phyloP scores from a whole-genome alignment of 345 rosid species.

The Acer negundo region DNA sequence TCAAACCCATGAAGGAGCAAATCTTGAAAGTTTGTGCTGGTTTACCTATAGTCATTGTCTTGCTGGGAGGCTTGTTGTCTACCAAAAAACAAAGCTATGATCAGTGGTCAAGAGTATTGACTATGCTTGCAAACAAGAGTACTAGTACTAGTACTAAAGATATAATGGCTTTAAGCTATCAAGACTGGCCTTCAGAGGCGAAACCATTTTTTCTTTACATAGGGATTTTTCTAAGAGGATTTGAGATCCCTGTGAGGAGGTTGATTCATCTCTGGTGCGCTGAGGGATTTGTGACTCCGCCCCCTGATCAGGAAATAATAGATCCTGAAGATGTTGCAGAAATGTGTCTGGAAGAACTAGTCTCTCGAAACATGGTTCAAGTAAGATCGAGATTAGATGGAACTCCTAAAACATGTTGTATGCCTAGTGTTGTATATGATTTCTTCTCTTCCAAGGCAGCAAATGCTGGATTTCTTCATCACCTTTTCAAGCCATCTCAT shows the following conservation, averaged over 20 bases:
- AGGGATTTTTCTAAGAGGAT: slow-evolving; percentile 32
- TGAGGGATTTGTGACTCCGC: slow-evolving; percentile 25
- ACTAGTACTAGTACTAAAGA: neutral
- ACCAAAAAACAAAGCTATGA: neutral
- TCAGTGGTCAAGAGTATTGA: neutral
- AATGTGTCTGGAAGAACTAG: slow-evolving; percentile 21
- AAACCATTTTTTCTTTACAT: slow-evolving; percentile 38
- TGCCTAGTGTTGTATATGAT: slow-evolving; percentile 15
- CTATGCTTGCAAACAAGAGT: neutral
- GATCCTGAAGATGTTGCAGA: slow-evolving; percentile 20
- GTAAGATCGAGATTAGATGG: slow-evolving; percentile 41
- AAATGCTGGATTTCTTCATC: slow-evolving; percentile 18
- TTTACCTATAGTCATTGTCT: neutral
- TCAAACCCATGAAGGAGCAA: neutral
- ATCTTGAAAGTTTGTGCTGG: neutral
- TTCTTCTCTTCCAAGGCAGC: slow-evolving; percentile 7
- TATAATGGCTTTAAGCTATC: slow-evolving; percentile 20
- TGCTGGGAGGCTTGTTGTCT: neutral
- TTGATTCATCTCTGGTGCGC: slow-evolving; percentile 37
- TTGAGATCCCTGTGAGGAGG: slow-evolving; percentile 36
- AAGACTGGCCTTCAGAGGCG: slow-evolving; percentile 8
- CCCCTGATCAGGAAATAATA: neutral
- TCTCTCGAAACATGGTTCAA: slow-evolving; percentile 23
- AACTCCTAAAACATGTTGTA: slow-evolving; percentile 29
- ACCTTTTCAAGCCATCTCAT: neutral